Conservation (phyloP, 768 basidiomycete genomes). For the Collybia mongolica region DNA sequence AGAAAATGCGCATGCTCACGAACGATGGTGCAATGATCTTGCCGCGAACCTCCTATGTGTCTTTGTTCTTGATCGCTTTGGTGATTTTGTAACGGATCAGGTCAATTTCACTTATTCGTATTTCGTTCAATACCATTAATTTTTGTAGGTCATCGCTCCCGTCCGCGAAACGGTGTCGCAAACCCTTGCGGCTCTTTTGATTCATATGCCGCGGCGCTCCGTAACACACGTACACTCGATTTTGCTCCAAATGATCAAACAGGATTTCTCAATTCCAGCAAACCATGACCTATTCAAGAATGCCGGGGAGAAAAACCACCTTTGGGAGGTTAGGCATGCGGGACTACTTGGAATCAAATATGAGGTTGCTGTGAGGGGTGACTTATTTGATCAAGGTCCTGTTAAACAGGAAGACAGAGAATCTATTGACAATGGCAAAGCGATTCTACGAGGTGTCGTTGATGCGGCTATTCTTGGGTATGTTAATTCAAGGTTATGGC, state of each 20-base stretch:
- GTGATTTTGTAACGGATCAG: slow-evolving; percentile 96
- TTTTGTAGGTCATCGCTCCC: slow-evolving; percentile 77
- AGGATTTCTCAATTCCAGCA: slow-evolving; percentile 61
- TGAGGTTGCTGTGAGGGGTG: slow-evolving; percentile 90
- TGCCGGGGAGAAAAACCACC: slow-evolving; percentile 52
- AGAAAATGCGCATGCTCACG: slow-evolving; percentile 69
- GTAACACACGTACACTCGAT: slow-evolving; percentile 80
- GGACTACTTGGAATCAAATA: slow-evolving; percentile 97
- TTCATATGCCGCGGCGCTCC: slow-evolving; percentile 84
- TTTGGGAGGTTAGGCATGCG: slow-evolving; percentile 99
- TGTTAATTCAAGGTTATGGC: slow-evolving; percentile 20
- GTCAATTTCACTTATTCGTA: slow-evolving; percentile 17
- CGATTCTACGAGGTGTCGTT: slow-evolving; percentile 78
- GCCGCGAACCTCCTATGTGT: slow-evolving; percentile 85
- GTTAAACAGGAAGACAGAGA: slow-evolving; percentile 37
- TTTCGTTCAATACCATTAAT: background rate
- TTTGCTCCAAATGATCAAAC: slow-evolving; percentile 91
- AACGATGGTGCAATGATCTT: slow-evolving; percentile 88
- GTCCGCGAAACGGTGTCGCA: slow-evolving; percentile 96
- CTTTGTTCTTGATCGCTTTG: slow-evolving; percentile 95
- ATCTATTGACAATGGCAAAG: slow-evolving; percentile 40
- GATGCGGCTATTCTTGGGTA: slow-evolving; percentile 91
- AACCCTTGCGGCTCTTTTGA: slow-evolving; percentile 83
- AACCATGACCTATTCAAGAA: slow-evolving; percentile 25
- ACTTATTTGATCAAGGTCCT: slow-evolving; percentile 59